Evolutionary conservation across 148 eudicot genomes (phyloP), one percentile per base, ranked within the genome.

Genomic region (Camellia granthamiana): DNA sequence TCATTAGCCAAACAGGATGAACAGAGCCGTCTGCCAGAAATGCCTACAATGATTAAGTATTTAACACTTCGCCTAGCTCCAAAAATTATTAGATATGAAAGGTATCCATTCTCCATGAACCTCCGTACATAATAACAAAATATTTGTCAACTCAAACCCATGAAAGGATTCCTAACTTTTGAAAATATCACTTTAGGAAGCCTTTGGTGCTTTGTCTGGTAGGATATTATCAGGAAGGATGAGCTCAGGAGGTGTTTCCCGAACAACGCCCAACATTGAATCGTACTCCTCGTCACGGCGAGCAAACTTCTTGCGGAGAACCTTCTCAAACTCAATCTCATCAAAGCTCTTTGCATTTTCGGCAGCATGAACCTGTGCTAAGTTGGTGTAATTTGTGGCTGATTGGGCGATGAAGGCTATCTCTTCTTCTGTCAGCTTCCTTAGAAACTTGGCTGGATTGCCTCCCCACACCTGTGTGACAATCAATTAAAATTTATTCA

Each of bases 401-500:
- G 94, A 91, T 38, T 86, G 81, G 42, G 90, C 30, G 67, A 91
- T 88, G 86, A 89, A 91, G 42, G 87, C 88, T 8, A 82, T 86
- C 83, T 91, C 94, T 78, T 91, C 88, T 16, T 89, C 89, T 4
- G 91, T 86, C 11, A 91, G 89, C 83, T 88, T 91, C 76, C 92
- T 88, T 13, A 91, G 81, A 76, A 91, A 88, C 89, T 83, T 91
- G n/a, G 94, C 91, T 8, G 94, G 94, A 84, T 91, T 91, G 63
- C 94, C 90, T 60, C 85, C 90, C 91, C 91, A 87, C 30, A 87
- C 82, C 90, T 87, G 87, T 59, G 30, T 23, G 55, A 30, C 30
- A 4, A 64, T 41, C 51, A 73, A 13, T 12, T 58, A 6, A 7
- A 14, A 16, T 54, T 42, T 23, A 46, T 23, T 72, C 49, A 49